Evolutionary conservation across 2,329 filamentous ascomycete species (phyloP).

Genomic region (Aspergillus fischeri): DNA sequence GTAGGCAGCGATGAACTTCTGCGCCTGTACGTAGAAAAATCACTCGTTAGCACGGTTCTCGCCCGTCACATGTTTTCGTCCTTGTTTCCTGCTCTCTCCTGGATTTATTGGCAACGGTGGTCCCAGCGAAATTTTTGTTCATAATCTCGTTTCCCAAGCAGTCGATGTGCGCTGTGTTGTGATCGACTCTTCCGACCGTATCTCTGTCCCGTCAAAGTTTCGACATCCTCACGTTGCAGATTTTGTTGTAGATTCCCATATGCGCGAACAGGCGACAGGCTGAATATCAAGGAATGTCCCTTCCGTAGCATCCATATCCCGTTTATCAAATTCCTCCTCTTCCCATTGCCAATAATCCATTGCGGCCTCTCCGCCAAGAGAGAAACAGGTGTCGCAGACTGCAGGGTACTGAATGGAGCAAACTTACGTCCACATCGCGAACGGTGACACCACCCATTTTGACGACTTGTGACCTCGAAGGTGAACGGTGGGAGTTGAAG

Average conservation of each 20-base stretch:
- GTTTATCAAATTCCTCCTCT: slow-evolving; percentile 2
- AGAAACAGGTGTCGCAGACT: slow-evolving; percentile 12
- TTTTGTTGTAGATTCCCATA: background rate
- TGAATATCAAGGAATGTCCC: background rate
- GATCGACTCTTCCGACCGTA: background rate
- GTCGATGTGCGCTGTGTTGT: background rate
- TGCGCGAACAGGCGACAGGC: background rate
- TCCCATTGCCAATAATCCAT: slow-evolving; percentile 12
- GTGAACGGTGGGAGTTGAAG: slow-evolving; percentile 25
- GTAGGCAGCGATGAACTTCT: slow-evolving; percentile 66
- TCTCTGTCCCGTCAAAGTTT: background rate
- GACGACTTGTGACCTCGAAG: slow-evolving; percentile 40
- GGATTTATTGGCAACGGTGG: background rate
- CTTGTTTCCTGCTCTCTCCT: background rate
- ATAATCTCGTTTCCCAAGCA: background rate
- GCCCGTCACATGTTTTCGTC: background rate
- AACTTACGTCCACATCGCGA: slow-evolving; percentile 61
- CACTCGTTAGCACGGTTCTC: slow-evolving; percentile 8
- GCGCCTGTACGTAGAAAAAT: slow-evolving; percentile 45
- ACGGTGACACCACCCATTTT: slow-evolving; percentile 65
- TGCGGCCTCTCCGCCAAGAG: background rate
- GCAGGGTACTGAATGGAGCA: slow-evolving; percentile 13
- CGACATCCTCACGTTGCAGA: background rate
- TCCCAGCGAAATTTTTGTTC: background rate
- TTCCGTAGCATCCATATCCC: background rate